These are phyloP conservation scores for Biscogniauxia marginata DNA, from an alignment of 2,329 filamentous ascomycete genomes.

Conservation along the genomic window DNA sequence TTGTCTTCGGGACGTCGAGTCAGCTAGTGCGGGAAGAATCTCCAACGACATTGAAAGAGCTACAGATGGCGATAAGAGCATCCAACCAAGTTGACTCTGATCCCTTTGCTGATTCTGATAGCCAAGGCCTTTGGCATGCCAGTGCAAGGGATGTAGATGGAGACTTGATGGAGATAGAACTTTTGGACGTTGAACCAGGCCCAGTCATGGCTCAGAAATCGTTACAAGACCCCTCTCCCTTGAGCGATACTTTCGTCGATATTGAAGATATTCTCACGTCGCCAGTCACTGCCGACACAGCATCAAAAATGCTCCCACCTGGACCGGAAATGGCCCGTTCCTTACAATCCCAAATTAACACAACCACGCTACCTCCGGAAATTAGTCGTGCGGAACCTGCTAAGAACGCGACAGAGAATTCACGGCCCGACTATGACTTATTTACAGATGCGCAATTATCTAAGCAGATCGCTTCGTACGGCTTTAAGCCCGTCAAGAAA, in stretches of 20 bases:
- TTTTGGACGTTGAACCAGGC: conserved; percentile 51
- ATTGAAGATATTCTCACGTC: conserved; percentile 30
- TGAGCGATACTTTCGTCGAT: conserved; percentile 27
- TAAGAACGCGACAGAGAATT: neutral
- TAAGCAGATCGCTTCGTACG: conserved; percentile 61
- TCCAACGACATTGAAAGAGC: conserved; percentile 60
- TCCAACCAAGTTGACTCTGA: conserved; percentile 50
- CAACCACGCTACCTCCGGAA: conserved; percentile 5
- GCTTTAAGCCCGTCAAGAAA: conserved; percentile 70
- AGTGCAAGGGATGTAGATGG: conserved; percentile 66
- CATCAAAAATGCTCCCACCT: neutral
- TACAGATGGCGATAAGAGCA: conserved; percentile 59
- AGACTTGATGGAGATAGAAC: conserved; percentile 60
- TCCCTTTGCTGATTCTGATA: conserved; percentile 36
- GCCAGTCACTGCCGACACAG: conserved; percentile 10
- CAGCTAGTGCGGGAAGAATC: conserved; percentile 75
- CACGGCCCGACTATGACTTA: conserved; percentile 56
- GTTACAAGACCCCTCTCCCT: neutral
- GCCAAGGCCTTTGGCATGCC: conserved; percentile 64
- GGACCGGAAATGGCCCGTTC: conserved; percentile 14
- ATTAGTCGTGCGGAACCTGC: neutral
- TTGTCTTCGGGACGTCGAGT: conserved; percentile 83
- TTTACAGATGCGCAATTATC: conserved; percentile 63
- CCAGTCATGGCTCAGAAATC: conserved; percentile 12
- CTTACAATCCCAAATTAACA: conserved; percentile 14